Evolutionary conservation across 139 green algal species (phyloP), one percentile per base, ranked within the genome.

Genomic region (Deuterostichococcus epilithicus): DNA sequence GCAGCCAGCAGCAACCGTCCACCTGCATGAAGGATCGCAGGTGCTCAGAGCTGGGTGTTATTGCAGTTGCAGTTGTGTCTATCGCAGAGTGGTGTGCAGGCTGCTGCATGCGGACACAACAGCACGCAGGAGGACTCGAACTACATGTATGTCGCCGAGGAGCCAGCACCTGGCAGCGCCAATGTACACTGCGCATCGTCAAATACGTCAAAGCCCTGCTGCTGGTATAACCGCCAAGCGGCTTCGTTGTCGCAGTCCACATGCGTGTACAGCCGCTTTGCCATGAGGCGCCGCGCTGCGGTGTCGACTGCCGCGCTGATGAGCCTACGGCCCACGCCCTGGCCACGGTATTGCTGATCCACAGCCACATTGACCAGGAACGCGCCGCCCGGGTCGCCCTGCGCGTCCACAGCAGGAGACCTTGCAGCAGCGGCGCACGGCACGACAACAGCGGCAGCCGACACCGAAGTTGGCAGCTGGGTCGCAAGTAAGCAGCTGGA

Each of bases 381-480:
- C 1, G 68, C 34, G 10, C 35, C 35, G 4, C 34, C 34, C 8
- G 68, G 13, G 35, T 37, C 68, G 20, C 4, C 25, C 68, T 37
- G 36, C 28, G 33, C 32, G 22, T 44, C 28, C 26, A 32, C 3
- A n/a, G 13, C 52, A 4, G 34, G 10, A 20, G 37, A 60, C 5
- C 35, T 4, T 25, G 37, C 36, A 60, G 15, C 6, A 34, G 37
- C 36, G n/a, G 22, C 39, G 26, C 39, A 37, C 15, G 30, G 35
- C 32, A 25, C 68, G 36, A 5, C 5, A 32, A 30, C 34, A 73
- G 36, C 69, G 34, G 6, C 26, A 26, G 72, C 72, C 42, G 45
- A 69, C 72, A 1, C 58, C 72, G 30, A 70, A 58, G 52, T 69
- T 76, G n/a, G n/a, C n/a, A n/a, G n/a, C n/a, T n/a, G n/a, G n/a